Evolutionary conservation across 805 yeast species (phyloP).

Genomic region (Saccharomycopsis babjevae): DNA sequence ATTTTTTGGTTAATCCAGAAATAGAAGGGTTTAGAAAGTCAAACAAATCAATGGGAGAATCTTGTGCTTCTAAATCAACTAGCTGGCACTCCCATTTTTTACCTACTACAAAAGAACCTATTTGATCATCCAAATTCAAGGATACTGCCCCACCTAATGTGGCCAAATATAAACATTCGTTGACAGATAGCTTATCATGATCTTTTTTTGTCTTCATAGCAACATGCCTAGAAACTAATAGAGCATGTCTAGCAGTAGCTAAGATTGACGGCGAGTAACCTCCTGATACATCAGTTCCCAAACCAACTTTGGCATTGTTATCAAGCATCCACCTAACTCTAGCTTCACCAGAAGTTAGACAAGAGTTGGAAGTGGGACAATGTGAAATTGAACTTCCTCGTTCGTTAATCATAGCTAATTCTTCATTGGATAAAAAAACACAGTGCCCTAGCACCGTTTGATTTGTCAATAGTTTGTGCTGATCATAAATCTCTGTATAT

Average conservation of each 20-base stretch:
- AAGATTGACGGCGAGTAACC: conserved; percentile 60
- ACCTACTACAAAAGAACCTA: conserved; percentile 69
- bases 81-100: conserved; percentile 77
- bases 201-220: conserved; percentile 44
- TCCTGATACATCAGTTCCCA: conserved; percentile 74
- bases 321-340: conserved; percentile 61
- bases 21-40: conserved; percentile 25
- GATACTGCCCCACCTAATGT: conserved; percentile 86
- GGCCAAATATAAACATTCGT: conserved; percentile 69
- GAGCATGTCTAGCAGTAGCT: conserved; percentile 56
- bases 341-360: conserved; percentile 83
- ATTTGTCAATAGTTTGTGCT: not conserved
- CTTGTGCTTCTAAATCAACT: conserved; percentile 45
- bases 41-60: conserved; percentile 62
- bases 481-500: not conserved
- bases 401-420: not conserved
- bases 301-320: conserved; percentile 58
- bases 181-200: conserved; percentile 41
- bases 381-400: not conserved
- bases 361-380: conserved; percentile 44
- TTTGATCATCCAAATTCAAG: conserved; percentile 39
- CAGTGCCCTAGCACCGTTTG: not conserved
- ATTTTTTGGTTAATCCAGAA: not conserved
- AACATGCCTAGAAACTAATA: conserved; percentile 58
- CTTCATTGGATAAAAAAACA: not conserved